Conservation (phyloP, 2,329 filamentous ascomycete species). For the Clonostachys byssicola region DNA sequence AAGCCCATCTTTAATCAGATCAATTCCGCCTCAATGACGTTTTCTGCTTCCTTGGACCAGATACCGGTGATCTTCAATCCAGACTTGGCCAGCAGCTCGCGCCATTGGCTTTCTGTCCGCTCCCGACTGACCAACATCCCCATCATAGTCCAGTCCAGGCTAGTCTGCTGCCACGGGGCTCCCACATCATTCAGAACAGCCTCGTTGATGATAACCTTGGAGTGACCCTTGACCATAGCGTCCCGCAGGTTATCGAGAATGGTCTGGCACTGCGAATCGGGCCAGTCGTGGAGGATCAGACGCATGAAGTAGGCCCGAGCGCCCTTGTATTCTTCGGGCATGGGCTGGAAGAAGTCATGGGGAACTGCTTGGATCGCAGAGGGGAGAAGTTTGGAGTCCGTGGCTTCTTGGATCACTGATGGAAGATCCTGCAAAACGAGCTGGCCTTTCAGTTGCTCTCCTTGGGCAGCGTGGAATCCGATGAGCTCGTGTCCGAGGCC, state of each 20-base stretch:
- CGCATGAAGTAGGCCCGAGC: constrained; percentile 38
- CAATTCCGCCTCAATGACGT: constrained; percentile 12
- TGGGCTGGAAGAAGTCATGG: constrained; percentile 16
- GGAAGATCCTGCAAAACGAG: constrained; percentile 44
- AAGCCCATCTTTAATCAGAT: background rate
- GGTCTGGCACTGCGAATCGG: constrained; percentile 22
- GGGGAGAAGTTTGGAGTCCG: constrained; percentile 1
- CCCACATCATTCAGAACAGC: constrained; percentile 6
- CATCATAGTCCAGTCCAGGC: constrained; percentile 17
- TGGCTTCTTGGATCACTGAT: constrained; percentile 21
- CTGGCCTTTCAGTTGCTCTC: constrained; percentile 26
- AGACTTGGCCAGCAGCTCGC: constrained; percentile 4
- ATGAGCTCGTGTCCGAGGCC: constrained; percentile 25
- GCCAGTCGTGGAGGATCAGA: constrained; percentile 43
- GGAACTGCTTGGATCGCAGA: constrained; percentile 1
- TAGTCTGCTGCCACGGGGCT: constrained; percentile 12
- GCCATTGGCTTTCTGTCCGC: constrained; percentile 10
- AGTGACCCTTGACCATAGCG: constrained; percentile 11
- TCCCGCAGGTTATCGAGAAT: constrained; percentile 18
- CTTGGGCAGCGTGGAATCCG: constrained; percentile 24
- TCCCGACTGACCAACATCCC: constrained; percentile 13
- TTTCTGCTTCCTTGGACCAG: constrained; percentile 6
- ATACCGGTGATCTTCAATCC: constrained; percentile 7
- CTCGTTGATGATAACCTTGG: constrained; percentile 9
- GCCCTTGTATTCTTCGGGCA: constrained; percentile 10